phyloP scores from a whole-genome alignment of 192 early-diverging fungal species.

The Chytriomyces confervae region DNA sequence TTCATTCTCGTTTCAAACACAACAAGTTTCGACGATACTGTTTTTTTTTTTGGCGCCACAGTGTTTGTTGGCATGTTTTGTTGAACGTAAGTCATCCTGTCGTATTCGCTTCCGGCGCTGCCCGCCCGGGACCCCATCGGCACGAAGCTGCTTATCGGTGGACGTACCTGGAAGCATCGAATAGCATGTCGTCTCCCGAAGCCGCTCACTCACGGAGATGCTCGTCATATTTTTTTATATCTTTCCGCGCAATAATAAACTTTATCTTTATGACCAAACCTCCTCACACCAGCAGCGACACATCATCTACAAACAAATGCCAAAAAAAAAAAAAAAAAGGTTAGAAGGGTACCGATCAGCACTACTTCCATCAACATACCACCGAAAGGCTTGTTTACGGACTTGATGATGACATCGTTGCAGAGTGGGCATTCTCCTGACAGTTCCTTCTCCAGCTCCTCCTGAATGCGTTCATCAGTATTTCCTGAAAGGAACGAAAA shows the following conservation, averaged over 20 bases:
- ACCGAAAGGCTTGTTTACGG: constrained; percentile 83
- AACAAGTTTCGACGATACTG: constrained; percentile 84
- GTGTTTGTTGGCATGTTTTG: neutral
- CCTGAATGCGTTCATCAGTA: constrained; percentile 34
- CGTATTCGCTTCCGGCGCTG: too few relatives aligned
- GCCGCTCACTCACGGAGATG: constrained; percentile 17
- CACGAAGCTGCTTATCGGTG: too few relatives aligned
- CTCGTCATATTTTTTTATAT: neutral
- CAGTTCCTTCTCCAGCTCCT: constrained; percentile 78
- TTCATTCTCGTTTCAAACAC: constrained; percentile 89
- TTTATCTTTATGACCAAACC: neutral
- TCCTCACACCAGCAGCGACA: neutral
- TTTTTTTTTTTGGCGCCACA: too few relatives aligned
- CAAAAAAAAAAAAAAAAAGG: neutral
- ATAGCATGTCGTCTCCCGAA: constrained; percentile 24
- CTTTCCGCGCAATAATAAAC: neutral
- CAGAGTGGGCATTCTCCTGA: constrained; percentile 93
- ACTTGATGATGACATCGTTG: constrained; percentile 93
- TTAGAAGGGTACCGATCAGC: neutral
- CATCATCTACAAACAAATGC: neutral
- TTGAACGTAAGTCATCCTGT: too few relatives aligned
- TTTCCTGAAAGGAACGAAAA: too few relatives aligned
- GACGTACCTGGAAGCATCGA: constrained; percentile 30
- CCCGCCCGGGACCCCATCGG: too few relatives aligned
- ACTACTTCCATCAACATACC: constrained; percentile 4